Evolutionary conservation across 805 yeast species (phyloP).

Genomic region (Scheffersomyces lignosus): DNA sequence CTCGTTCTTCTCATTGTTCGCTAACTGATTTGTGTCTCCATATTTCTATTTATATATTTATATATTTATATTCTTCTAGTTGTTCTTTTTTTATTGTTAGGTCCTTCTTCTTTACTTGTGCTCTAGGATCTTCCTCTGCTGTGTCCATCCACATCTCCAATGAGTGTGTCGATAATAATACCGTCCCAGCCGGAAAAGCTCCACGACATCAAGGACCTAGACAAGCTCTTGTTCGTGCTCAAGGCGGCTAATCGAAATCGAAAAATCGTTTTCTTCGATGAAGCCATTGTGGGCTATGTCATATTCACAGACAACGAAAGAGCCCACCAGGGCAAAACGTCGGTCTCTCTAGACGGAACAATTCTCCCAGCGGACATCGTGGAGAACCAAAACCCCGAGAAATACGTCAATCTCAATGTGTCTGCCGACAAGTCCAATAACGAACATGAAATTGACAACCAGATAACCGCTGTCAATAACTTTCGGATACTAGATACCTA

Average conservation of each 20-base stretch:
- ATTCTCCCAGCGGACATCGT: constrained; percentile 17
- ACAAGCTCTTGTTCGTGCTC: constrained; percentile 1
- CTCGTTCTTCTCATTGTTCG: too few relatives aligned
- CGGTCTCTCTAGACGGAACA: constrained; percentile 18
- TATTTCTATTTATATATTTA: too few relatives aligned
- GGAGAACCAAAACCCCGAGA: neutral
- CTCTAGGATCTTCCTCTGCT: too few relatives aligned
- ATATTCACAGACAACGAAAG: constrained; percentile 13
- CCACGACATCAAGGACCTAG: constrained; percentile 8
- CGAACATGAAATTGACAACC: neutral
- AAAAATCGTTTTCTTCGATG: constrained; percentile 31
- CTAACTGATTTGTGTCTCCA: too few relatives aligned
- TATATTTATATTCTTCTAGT: too few relatives aligned
- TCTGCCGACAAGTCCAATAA: neutral
- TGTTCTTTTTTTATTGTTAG: too few relatives aligned
- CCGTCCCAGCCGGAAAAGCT: constrained; percentile 5
- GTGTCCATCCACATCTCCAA: too few relatives aligned
- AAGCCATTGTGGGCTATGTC: constrained; percentile 27
- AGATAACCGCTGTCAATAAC: neutral
- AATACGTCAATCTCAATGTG: neutral
- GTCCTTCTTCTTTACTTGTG: too few relatives aligned
- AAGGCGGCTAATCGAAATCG: constrained; percentile 4
- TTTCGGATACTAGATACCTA: constrained; percentile 8
- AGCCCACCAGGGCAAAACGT: constrained; percentile 4
- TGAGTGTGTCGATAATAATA: constrained; percentile 7